Percentiles rank a stretch among this genome's conserved stretches.
These are phyloP conservation scores for Cutaneotrichosporon mucoides DNA, from an alignment of 1,284 basidiomycete species.

Conservation along the genomic window DNA sequence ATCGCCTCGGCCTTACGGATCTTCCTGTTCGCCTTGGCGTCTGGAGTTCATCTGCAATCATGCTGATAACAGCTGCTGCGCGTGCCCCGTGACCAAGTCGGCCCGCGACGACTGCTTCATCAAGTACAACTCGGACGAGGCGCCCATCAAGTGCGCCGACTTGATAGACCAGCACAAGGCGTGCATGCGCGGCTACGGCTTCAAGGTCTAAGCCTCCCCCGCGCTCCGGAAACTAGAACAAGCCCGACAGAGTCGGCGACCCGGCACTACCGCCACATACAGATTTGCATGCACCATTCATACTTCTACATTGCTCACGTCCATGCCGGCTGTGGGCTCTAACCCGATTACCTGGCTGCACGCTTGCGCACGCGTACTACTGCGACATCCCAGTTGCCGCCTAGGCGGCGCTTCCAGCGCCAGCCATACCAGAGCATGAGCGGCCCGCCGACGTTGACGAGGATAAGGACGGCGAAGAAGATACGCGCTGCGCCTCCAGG, in stretches of 20 bases:
- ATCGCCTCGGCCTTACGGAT: not conserved
- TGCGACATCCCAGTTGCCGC: constrained; percentile 44
- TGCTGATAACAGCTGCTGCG: constrained; percentile 67
- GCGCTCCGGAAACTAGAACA: not conserved
- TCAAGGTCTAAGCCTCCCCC: constrained; percentile 61
- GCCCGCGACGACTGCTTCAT: constrained; percentile 91
- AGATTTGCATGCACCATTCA: constrained; percentile 12
- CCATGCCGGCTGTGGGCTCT: no score
- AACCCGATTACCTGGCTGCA: not conserved
- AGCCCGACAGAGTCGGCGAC: not conserved
- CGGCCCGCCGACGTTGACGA: constrained; percentile 40
- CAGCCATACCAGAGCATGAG: constrained; percentile 40
- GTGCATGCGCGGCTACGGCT: constrained; percentile 86
- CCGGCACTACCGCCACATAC: not conserved
- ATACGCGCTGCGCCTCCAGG: constrained; percentile 20
- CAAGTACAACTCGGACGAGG: constrained; percentile 63
- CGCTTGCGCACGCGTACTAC: constrained; percentile 31
- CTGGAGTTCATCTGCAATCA: not conserved
- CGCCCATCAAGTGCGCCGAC: constrained; percentile 71
- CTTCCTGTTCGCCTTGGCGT: no score
- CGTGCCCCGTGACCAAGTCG: constrained; percentile 90
- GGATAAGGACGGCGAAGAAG: constrained; percentile 22
- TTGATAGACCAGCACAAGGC: constrained; percentile 73
- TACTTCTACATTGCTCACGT: not conserved
- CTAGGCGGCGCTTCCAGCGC: constrained; percentile 42